Evolutionary conservation across 192 early-diverging fungal genomes (phyloP).

Genomic region (Entophlyctis luteolus): DNA sequence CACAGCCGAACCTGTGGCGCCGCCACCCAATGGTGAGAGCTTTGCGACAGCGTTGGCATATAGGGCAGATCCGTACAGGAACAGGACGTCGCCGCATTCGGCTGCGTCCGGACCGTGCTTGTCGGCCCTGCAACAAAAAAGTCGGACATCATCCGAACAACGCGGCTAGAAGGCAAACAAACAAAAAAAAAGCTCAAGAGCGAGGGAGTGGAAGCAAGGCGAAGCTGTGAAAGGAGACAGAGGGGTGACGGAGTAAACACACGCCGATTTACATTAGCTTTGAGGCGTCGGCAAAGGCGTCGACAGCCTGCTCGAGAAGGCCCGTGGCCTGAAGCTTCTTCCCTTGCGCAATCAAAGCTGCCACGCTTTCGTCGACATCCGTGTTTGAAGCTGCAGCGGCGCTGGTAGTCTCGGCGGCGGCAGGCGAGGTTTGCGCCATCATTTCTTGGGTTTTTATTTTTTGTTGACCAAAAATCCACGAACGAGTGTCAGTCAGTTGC

Average conservation of each 20-base stretch:
- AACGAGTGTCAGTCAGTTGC: too few species aligned
- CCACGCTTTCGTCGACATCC: not conserved
- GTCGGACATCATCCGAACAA: too few species aligned
- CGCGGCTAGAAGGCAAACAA: not conserved
- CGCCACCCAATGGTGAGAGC: slow-evolving; percentile 68
- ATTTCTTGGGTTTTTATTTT: not conserved
- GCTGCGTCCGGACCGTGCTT: slow-evolving; percentile 59
- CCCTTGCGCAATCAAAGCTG: slow-evolving; percentile 56
- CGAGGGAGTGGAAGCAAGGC: not conserved
- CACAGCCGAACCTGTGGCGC: slow-evolving; percentile 38
- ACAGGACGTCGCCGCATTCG: slow-evolving; percentile 66
- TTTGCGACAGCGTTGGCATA: slow-evolving; percentile 71
- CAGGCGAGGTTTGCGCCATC: not conserved
- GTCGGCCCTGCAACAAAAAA: slow-evolving; percentile 53
- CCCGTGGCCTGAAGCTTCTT: slow-evolving; percentile 60
- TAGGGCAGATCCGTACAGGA: slow-evolving; percentile 71
- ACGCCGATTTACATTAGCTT: slow-evolving; percentile 46
- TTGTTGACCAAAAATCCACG: not conserved
- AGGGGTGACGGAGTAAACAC: not conserved
- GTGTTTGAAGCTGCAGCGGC: not conserved
- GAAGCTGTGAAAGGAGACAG: not conserved
- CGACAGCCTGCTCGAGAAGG: slow-evolving; percentile 62
- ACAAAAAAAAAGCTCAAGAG: not conserved
- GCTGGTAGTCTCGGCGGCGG: not conserved
- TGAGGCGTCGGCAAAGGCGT: slow-evolving; percentile 66